Percentiles rank a stretch among this genome's conserved stretches.
phyloP scores from a whole-genome alignment of 2,329 filamentous ascomycete genomes.

The Apiospora phragmitis region DNA sequence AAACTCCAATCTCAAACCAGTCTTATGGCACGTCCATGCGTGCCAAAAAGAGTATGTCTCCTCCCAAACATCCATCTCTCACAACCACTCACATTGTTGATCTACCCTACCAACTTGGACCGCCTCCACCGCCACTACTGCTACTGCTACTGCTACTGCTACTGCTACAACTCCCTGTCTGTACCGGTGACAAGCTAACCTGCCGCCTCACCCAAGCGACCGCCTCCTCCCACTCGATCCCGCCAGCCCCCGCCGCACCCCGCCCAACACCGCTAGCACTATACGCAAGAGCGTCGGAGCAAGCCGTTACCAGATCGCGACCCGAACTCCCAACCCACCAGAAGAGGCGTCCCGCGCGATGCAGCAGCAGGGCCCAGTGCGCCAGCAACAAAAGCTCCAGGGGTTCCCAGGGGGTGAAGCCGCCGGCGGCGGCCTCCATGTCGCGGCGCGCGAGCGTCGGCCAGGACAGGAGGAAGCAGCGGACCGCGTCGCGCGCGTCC shows the following conservation, averaged over 20 bases:
- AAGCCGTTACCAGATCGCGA: neutral
- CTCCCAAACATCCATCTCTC: neutral
- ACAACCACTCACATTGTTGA: neutral
- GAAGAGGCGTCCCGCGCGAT: neutral
- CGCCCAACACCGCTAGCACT: neutral
- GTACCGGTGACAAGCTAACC: neutral
- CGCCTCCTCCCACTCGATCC: neutral
- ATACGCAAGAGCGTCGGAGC: neutral
- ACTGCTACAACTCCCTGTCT: neutral
- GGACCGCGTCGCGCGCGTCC: neutral
- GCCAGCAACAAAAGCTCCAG: neutral
- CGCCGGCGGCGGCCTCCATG: neutral
- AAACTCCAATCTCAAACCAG: neutral
- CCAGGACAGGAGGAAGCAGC: neutral
- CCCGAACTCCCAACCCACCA: constrained; percentile 4
- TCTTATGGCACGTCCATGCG: neutral
- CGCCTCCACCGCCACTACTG: neutral
- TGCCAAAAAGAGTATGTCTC: neutral
- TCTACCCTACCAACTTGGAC: neutral
- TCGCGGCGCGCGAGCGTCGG: neutral
- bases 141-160: neutral
- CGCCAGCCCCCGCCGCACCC: neutral
- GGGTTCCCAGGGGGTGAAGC: neutral
- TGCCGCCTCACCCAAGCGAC: constrained; percentile 5
- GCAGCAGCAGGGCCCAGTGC: constrained; percentile 11